phyloP scores from a whole-genome alignment of 345 rosid genomes.

The Dipteronia dyeriana region DNA sequence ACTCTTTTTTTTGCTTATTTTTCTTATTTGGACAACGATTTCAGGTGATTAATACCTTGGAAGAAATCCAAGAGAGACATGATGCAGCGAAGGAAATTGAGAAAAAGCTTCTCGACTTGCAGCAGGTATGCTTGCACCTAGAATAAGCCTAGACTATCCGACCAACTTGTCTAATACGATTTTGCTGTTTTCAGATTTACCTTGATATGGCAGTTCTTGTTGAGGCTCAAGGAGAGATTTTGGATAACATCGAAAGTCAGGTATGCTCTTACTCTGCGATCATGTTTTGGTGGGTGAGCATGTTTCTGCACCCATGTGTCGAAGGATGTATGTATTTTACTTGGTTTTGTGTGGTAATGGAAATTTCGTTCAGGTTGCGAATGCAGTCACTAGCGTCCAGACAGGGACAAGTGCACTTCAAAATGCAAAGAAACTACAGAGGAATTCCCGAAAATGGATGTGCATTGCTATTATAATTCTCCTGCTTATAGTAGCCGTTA shows the following conservation, averaged over 20 bases:
- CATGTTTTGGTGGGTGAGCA: background rate
- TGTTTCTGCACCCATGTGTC: background rate
- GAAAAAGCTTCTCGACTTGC: slow-evolving; percentile 88
- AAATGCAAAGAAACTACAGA: slow-evolving; percentile 45
- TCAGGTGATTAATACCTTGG: slow-evolving; percentile 79
- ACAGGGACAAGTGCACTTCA: slow-evolving; percentile 44
- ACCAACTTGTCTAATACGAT: slow-evolving; percentile 16
- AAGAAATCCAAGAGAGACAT: slow-evolving; percentile 96
- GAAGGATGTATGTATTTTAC: slow-evolving; percentile 10
- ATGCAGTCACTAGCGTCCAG: slow-evolving; percentile 46
- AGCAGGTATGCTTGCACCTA: slow-evolving; percentile 53
- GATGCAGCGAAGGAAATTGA: slow-evolving; percentile 87
- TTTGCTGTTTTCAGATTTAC: slow-evolving; percentile 47
- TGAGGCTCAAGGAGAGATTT: slow-evolving; percentile 70
- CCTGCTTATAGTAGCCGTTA: slow-evolving; percentile 41
- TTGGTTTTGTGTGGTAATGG: slow-evolving; percentile 21
- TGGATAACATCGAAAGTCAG: slow-evolving; percentile 76
- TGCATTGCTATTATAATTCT: slow-evolving; percentile 51
- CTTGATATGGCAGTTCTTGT: slow-evolving; percentile 75
- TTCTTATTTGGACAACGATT: slow-evolving; percentile 3
- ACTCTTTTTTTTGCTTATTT: background rate
- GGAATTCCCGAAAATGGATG: slow-evolving; percentile 46
- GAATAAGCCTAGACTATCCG: background rate
- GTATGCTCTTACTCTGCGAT: slow-evolving; percentile 34
- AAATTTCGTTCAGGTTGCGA: slow-evolving; percentile 46